These are phyloP conservation scores for Paxillus rubicundulus DNA, from an alignment of 768 basidiomycete genomes.

Conservation along the genomic window DNA sequence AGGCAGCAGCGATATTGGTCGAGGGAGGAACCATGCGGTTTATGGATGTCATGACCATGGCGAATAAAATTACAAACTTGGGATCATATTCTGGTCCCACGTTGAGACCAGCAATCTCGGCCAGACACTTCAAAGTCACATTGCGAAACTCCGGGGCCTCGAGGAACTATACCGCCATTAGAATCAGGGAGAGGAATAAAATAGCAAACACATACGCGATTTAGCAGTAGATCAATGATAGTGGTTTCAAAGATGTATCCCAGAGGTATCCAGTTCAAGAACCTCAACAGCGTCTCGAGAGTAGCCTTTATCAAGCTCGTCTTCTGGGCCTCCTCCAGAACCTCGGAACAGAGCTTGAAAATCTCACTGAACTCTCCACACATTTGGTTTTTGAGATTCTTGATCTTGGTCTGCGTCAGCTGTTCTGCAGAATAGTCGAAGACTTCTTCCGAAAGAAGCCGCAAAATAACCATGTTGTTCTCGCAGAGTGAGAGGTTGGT, in stretches of 20 bases:
- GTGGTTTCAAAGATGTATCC: constrained; percentile 99
- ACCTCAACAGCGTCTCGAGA: constrained; percentile 89
- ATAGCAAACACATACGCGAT: constrained; percentile 60
- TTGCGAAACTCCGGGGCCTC: constrained; percentile 97
- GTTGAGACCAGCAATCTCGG: constrained; percentile 92
- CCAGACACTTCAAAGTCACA: constrained; percentile 92
- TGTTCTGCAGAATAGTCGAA: constrained; percentile 99
- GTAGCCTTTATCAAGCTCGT: constrained; percentile 92
- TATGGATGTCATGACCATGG: constrained; percentile 96
- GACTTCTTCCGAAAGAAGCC: constrained; percentile 96
- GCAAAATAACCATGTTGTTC: constrained; percentile 99
- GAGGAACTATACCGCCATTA: constrained; percentile 64
- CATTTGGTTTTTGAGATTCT: constrained; percentile 97
- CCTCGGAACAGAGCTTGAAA: constrained; percentile 96
- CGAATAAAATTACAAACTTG: constrained; percentile 96
- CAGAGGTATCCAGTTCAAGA: constrained; percentile 98
- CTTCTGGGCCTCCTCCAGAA: constrained; percentile 96
- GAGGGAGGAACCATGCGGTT: constrained; percentile 96
- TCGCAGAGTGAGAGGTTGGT: constrained; percentile 95
- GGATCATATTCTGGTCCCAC: constrained; percentile 96
- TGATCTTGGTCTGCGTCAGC: constrained; percentile 97
- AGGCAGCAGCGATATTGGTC: constrained; percentile 93
- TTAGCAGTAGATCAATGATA: constrained; percentile 90
- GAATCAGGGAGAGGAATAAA: constrained; percentile 6
- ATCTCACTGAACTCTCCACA: constrained; percentile 96